Evolutionary conservation across 352 stramenopile genomes (phyloP).

Genomic region (Blastocystis sp.): DNA sequence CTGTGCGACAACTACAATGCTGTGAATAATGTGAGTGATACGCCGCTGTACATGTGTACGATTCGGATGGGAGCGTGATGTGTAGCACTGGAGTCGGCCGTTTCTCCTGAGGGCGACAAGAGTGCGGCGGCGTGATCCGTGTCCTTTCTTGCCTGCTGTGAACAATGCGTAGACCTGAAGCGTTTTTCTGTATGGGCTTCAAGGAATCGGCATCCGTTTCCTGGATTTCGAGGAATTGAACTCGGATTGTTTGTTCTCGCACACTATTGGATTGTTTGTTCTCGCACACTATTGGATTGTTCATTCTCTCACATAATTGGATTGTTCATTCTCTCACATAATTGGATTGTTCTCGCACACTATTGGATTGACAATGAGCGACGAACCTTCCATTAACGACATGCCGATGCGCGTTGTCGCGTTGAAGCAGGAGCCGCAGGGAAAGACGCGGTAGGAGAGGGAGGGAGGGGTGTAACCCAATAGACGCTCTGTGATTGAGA

Average conservation of each 20-base stretch:
- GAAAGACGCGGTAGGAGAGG: conserved; percentile 5
- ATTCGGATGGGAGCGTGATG: not conserved
- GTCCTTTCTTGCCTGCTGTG: no score
- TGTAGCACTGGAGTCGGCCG: not conserved
- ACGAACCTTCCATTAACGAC: not conserved
- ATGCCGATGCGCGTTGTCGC: conserved; percentile 42
- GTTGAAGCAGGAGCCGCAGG: conserved; percentile 10
- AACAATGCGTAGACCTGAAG: no score
- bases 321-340: not conserved
- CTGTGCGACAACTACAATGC: conserved; percentile 33
- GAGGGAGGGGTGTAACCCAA: not conserved
- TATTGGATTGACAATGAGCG: not conserved
- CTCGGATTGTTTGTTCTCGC: not conserved
- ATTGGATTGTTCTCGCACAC: no score
- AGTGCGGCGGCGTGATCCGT: not conserved
- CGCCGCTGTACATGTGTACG: not conserved
- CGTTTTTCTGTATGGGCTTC: no score
- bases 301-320: not conserved
- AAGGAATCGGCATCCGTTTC: no score
- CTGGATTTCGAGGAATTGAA: no score
- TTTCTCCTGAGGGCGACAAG: not conserved
- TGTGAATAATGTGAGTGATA: conserved; percentile 4
- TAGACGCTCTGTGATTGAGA: conserved; percentile 15
- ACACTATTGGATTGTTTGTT: not conserved
- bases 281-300: not conserved